These are phyloP conservation scores for Astragalus membranaceus DNA, from an alignment of 306 rosid genomes.

Conservation along the genomic window DNA sequence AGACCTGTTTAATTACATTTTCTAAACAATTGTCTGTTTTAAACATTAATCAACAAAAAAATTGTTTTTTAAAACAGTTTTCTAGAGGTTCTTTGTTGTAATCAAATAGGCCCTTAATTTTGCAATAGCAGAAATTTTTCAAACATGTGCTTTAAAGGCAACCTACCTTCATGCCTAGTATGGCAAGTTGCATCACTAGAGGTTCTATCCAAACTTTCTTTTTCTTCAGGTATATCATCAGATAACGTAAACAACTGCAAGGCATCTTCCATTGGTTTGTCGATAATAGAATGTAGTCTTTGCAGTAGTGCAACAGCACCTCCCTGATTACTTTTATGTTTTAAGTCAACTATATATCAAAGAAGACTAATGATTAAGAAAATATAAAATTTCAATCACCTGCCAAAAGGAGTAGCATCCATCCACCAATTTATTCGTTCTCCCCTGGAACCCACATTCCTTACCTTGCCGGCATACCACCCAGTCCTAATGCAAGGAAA, in stretches of 20 bases:
- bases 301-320: conserved; percentile 65
- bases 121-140: background rate
- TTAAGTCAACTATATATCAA: conserved; percentile 24
- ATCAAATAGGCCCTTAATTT: background rate
- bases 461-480: conserved; percentile 79
- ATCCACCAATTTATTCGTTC: conserved; percentile 93
- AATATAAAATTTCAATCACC: conserved; percentile 41
- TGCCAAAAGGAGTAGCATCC: conserved; percentile 99
- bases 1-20: too few relatives aligned
- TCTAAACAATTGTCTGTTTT: too few relatives aligned
- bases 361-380: background rate
- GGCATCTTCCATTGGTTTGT: conserved; percentile 42
- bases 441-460: conserved; percentile 93
- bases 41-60: too few relatives aligned
- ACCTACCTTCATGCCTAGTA: conserved; percentile 31
- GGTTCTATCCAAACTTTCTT: conserved; percentile 25
- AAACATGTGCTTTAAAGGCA: background rate
- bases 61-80: too few relatives aligned
- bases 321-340: conserved; percentile 53
- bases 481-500: conserved; percentile 61
- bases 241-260: too few relatives aligned
- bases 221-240: too few relatives aligned
- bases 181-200: conserved; percentile 27
- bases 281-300: conserved; percentile 47
- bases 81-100: too few relatives aligned